A percentile compares a stretch with the other conserved stretches of the same genome.
Evolutionary conservation across 73 alveolate genomes (phyloP).

Genomic region (Stentor coeruleus): DNA sequence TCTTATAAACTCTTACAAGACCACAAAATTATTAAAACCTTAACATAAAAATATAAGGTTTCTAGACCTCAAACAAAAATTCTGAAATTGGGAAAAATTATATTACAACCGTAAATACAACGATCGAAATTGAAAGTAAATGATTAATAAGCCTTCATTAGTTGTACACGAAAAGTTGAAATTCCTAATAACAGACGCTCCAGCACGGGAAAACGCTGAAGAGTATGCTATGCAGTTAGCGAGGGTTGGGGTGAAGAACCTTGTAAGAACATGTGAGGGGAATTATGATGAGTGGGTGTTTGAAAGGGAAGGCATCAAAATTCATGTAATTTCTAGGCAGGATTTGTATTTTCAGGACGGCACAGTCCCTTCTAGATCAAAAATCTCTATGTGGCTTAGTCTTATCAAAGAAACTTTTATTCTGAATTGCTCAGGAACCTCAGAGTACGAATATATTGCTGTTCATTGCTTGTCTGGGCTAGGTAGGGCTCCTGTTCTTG

Average conservation of each 20-base stretch:
- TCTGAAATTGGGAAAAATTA: too few species aligned
- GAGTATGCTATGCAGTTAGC: not conserved
- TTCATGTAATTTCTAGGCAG: constrained; percentile 6
- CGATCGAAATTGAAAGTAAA: too few species aligned
- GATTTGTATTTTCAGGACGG: constrained; percentile 27
- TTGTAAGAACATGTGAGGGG: constrained; percentile 27
- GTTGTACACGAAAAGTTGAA: not conserved
- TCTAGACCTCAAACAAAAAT: too few species aligned
- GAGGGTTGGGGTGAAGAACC: not conserved
- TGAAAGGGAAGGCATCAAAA: not conserved
- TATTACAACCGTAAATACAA: too few species aligned
- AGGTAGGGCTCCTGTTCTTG: constrained; percentile 29
- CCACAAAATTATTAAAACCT: too few species aligned
- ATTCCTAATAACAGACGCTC: constrained; percentile 10
- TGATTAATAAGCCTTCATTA: constrained; percentile 21
- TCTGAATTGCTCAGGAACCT: too few species aligned
- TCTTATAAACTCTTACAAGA: not conserved
- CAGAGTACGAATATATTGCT: not conserved
- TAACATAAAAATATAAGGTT: too few species aligned
- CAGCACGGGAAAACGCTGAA: constrained; percentile 22
- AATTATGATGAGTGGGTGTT: constrained; percentile 14
- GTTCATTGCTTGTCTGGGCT: constrained; percentile 32
- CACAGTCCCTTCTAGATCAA: not conserved
- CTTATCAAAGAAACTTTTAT: not conserved
- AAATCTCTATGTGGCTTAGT: constrained; percentile 17